phyloP scores from a whole-genome alignment of 2,329 filamentous ascomycete species.

The Fusarium setosum region DNA sequence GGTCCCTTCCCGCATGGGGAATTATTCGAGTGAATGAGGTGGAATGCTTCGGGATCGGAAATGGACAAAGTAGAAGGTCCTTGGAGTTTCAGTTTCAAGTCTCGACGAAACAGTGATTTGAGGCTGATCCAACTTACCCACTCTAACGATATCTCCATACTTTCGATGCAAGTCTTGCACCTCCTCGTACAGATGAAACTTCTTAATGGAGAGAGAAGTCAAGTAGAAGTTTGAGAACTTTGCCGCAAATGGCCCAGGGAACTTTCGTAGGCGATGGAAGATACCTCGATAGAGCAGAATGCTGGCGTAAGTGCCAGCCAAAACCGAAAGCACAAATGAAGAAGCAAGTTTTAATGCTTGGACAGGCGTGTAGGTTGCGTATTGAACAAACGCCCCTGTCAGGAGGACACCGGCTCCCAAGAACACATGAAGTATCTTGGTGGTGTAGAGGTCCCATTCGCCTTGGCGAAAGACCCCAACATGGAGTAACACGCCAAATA shows the following conservation, averaged over 20 bases:
- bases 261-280: conserved; percentile 22
- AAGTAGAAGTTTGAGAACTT: conserved; percentile 12
- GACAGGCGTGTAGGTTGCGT: neutral
- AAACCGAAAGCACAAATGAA: neutral
- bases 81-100: neutral
- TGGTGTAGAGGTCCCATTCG: conserved; percentile 21
- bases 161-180: conserved; percentile 18
- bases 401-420: neutral
- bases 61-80: conserved; percentile 24
- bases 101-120: accelerated
- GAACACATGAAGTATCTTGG: neutral
- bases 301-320: conserved; percentile 3
- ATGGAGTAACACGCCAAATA: neutral
- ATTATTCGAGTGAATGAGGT: conserved; percentile 14
- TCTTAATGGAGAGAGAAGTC: neutral
- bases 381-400: neutral
- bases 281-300: conserved; percentile 12
- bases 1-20: conserved; percentile 16
- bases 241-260: conserved; percentile 27
- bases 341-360: neutral
- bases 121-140: conserved; percentile 1
- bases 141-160: conserved; percentile 30
- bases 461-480: conserved; percentile 3
- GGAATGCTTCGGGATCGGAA: conserved; percentile 18
- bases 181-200: conserved; percentile 18